Evolutionary conservation across 257 asterid species (phyloP), one percentile per base, ranked within the genome.

Genomic region (Nicotiana attenuata): DNA sequence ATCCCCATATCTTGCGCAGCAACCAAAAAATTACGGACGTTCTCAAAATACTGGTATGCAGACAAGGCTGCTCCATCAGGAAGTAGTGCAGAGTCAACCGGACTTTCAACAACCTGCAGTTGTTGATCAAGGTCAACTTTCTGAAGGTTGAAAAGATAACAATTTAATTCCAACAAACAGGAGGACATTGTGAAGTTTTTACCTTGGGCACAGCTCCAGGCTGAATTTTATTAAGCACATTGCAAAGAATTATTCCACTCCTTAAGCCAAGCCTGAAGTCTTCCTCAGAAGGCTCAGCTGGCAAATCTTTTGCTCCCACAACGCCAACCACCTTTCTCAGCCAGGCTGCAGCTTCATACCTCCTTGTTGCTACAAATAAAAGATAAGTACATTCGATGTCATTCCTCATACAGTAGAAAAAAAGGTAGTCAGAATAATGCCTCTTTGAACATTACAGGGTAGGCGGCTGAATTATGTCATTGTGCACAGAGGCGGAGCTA

Each of bases 331-430:
- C 80, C 86, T 91, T 93, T 83, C 96, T 93, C 60, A 96, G 85
- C 98, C 98, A 96, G 2, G 90, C 85, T 7, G 97, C 98, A 17
- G 98, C 99, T 86, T 96, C 98, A 78, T 89, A 94, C 91, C 99
- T 92, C 87, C 99, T 86, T 47, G 88, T 85, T 81, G 98, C 99
- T 94, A 81, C 88, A 85, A 45, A 65, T 45, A 35, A 82, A 41
- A 63, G 47, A 83, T 60, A 17, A 11, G 22, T 59, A 76, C 22
- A 29, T 82, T 53, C 57, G 11, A 85, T 68, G 31, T 75, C 63
- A 50, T 75, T 75, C 41, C 38, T 47, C 28, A 50, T 50, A 50
- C 0, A 50, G 22, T 24, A 75, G 24, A 24, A 47, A 14, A 50
- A 15, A 50, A 24, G 4, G 61, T 13, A 15, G 79, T 50, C 79